Evolutionary conservation across 2,329 filamentous ascomycete genomes (phyloP).

Genomic region (Emydomyces testavorans): DNA sequence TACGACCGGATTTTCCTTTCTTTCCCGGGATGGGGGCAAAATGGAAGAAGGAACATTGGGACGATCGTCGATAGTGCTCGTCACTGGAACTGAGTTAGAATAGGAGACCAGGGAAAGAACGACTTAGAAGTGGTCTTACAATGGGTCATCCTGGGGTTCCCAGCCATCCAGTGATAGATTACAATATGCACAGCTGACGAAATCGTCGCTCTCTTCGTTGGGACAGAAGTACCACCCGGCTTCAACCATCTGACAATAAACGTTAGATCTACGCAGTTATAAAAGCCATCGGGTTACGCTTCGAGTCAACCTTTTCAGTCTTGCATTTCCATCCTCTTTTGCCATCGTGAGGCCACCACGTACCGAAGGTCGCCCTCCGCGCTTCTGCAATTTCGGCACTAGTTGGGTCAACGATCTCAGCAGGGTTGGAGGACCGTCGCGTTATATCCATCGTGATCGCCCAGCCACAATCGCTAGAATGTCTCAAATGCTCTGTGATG

Average conservation of each 20-base stretch:
- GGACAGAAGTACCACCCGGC: conserved; percentile 93
- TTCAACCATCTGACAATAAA: conserved; percentile 57
- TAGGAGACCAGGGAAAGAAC: conserved; percentile 15
- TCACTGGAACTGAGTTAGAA: conserved; percentile 44
- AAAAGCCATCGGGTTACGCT: conserved; percentile 11
- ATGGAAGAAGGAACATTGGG: conserved; percentile 71
- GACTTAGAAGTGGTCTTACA: conserved; percentile 42
- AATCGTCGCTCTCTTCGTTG: conserved; percentile 69
- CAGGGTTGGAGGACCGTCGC: conserved; percentile 33
- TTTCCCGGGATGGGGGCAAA: conserved; percentile 52
- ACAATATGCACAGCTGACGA: conserved; percentile 86
- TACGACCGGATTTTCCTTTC: conserved; percentile 38
- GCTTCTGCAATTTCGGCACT: conserved; percentile 61
- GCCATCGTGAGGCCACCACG: conserved; percentile 62
- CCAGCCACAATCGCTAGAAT: conserved; percentile 76
- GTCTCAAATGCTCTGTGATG: conserved; percentile 70
- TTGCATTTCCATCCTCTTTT: conserved; percentile 87
- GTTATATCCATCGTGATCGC: conserved; percentile 59
- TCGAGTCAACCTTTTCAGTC: conserved; percentile 57
- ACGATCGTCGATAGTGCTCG: conserved; percentile 70
- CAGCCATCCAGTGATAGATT: conserved; percentile 81
- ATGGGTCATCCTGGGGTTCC: conserved; percentile 84
- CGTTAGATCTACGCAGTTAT: conserved; percentile 3
- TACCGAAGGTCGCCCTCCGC: conserved; percentile 70
- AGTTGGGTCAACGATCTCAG: conserved; percentile 58